Evolutionary conservation across 805 yeast genomes (phyloP).

Genomic region (Metschnikowia cerradonensis): DNA sequence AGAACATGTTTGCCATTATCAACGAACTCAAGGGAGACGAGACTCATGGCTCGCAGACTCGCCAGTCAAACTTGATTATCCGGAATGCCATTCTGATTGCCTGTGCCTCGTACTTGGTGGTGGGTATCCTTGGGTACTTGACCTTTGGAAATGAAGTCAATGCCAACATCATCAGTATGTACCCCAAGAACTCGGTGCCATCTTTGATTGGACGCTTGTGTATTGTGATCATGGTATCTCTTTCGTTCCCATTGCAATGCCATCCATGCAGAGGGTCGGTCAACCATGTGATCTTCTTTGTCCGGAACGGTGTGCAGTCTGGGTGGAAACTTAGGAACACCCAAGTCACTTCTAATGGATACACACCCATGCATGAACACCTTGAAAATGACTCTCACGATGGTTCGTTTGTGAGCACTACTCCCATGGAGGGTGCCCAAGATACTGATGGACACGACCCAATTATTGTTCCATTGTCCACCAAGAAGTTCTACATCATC

Average conservation of each 20-base stretch:
- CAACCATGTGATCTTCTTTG: conserved; percentile 59
- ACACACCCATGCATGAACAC: conserved; percentile 19
- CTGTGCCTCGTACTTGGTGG: conserved; percentile 52
- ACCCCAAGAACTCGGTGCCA: conserved; percentile 47
- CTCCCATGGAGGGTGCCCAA: conserved; percentile 45
- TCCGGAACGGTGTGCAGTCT: conserved; percentile 29
- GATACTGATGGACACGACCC: conserved; percentile 46
- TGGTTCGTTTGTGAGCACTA: conserved; percentile 39
- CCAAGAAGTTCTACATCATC: conserved; percentile 23
- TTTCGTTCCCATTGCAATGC: conserved; percentile 75
- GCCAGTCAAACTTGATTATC: conserved; percentile 48
- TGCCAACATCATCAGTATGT: conserved; percentile 70
- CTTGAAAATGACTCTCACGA: conserved; percentile 21
- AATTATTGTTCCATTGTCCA: conserved; percentile 33
- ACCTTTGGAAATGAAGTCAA: conserved; percentile 78
- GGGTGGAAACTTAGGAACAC: conserved; percentile 22
- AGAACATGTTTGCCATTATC: conserved; percentile 72
- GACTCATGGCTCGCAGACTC: conserved; percentile 34
- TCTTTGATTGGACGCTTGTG: conserved; percentile 56
- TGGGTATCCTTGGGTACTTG: conserved; percentile 67
- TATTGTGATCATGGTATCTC: conserved; percentile 66
- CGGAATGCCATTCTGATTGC: conserved; percentile 54
- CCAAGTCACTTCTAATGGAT: conserved; percentile 19
- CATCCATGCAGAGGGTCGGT: conserved; percentile 76
- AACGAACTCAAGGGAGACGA: conserved; percentile 54